A percentile compares a stretch with the other conserved stretches of the same genome.
Conservation (phyloP, 1,284 basidiomycete species). For the Ustanciosporium gigantosporum region DNA sequence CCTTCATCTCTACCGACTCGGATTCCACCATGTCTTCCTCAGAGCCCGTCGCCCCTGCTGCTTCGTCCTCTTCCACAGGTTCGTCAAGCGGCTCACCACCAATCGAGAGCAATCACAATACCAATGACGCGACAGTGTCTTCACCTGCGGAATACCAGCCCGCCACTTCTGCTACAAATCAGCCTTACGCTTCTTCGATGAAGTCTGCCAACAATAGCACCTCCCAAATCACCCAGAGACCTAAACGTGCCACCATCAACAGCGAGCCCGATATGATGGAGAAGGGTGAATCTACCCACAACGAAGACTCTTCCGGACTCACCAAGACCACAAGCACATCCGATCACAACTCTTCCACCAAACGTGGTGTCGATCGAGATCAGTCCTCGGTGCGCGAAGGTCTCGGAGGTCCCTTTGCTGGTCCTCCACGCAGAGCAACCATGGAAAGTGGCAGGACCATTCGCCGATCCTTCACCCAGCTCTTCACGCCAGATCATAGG, state of each 20-base stretch:
- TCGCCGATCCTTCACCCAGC: conserved; percentile 41
- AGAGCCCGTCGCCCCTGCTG: background rate
- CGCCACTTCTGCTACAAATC: background rate
- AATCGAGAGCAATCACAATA: background rate
- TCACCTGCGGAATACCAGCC: too few relatives aligned
- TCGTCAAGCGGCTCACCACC: background rate
- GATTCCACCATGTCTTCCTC: conserved; percentile 8
- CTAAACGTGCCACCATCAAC: conserved; percentile 34
- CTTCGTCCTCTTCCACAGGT: background rate
- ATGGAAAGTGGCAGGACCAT: conserved; percentile 25
- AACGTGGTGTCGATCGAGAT: conserved; percentile 16
- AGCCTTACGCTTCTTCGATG: conserved; percentile 6
- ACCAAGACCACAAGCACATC: conserved; percentile 4
- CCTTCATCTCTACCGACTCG: conserved; percentile 5
- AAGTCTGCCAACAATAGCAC: conserved; percentile 6
- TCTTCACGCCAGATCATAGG: conserved; percentile 43
- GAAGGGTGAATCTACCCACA: conserved; percentile 25
- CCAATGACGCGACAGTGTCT: too few relatives aligned
- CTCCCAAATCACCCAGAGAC: conserved; percentile 20
- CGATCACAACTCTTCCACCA: conserved; percentile 1
- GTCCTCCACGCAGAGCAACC: conserved; percentile 36
- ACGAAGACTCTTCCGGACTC: conserved; percentile 18
- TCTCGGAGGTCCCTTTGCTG: conserved; percentile 32
- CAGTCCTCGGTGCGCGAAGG: conserved; percentile 26
- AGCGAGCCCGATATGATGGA: conserved; percentile 35